Base-by-base conservation (phyloP, 306 rosid species). In the Cercis canadensis region DNA sequence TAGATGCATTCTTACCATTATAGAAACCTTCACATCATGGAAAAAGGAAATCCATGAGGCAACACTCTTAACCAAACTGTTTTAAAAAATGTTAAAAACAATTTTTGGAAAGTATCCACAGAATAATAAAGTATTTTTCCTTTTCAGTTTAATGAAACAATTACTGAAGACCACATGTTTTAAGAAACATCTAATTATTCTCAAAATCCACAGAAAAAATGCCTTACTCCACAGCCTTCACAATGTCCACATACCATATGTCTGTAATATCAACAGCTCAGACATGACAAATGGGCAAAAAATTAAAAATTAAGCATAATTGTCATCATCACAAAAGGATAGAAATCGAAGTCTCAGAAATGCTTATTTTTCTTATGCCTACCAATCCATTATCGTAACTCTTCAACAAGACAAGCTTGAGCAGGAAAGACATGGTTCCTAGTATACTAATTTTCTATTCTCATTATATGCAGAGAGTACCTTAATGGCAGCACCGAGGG, bases 401-500 rank as follows among this genome's bases (percentile, higher is more conserved):
- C 60, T 47, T 31, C 64, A 51, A 67, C n/a, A 5, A 47, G 52
- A 39, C 8, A 12, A 24, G 29, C 56, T 14, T 45, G 5, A 64
- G 8, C 29, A 64, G 29, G 33, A 15, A 46, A 15, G 34, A 33
- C 11, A 14, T 47, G 17, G 19, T 78, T 62, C 31, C 17, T 44
- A 45, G 24, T 16, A 57, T 45, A 53, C n/a, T 19, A 69, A 2
- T 43, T 8, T n/a, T n/a, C n/a, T n/a, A n/a, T n/a, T n/a, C n/a
- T n/a, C n/a, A n/a, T n/a, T n/a, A n/a, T n/a, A n/a, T n/a, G n/a
- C n/a, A n/a, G n/a, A n/a, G n/a, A 21, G 43, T 83, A 92, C 98
- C 98, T 90, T 93, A 63, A 93, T 83, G 62, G 98, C 96, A 75
- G 98, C 96, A 8, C 93, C 90, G 5, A 90, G 74, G 57, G 96